These are phyloP conservation scores for Rhizophagus sp. DNA, from an alignment of 192 early-diverging fungal species.

Conservation along the genomic window DNA sequence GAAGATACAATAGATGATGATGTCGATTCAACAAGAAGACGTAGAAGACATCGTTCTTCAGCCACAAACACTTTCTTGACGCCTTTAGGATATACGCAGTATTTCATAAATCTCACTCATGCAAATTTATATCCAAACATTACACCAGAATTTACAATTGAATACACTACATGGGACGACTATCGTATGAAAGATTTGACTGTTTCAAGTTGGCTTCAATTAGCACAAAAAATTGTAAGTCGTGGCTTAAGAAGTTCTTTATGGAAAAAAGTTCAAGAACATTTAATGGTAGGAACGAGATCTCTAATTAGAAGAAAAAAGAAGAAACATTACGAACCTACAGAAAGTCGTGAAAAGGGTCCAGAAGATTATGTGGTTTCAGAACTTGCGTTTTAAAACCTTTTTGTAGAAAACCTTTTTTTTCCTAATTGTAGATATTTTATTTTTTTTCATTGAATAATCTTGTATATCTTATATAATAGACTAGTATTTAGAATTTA, in stretches of 20 bases:
- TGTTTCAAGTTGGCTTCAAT: constrained; percentile 42
- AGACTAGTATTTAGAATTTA: too few relatives aligned
- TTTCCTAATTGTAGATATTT: too few relatives aligned
- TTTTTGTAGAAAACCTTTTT: too few relatives aligned
- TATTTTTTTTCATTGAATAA: too few relatives aligned
- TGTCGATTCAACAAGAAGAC: not conserved
- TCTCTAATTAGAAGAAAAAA: not conserved
- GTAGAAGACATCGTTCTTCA: not conserved
- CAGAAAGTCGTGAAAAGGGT: not conserved
- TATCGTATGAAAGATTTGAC: constrained; percentile 52
- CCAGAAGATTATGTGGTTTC: not conserved
- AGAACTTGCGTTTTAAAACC: not conserved
- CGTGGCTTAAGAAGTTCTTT: not conserved
- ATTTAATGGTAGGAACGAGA: constrained; percentile 15
- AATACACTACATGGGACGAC: constrained; percentile 50
- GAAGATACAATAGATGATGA: constrained; percentile 17
- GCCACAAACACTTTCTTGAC: constrained; percentile 38
- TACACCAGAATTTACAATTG: constrained; percentile 42
- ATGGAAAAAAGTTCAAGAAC: constrained; percentile 3
- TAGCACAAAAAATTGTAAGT: constrained; percentile 41
- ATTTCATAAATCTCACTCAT: constrained; percentile 42
- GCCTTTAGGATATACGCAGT: constrained; percentile 43
- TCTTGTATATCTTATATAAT: too few relatives aligned
- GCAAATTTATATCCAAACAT: constrained; percentile 35
- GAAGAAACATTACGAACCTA: not conserved